Evolutionary conservation across 805 yeast species (phyloP).

Genomic region (Candida easanensis): DNA sequence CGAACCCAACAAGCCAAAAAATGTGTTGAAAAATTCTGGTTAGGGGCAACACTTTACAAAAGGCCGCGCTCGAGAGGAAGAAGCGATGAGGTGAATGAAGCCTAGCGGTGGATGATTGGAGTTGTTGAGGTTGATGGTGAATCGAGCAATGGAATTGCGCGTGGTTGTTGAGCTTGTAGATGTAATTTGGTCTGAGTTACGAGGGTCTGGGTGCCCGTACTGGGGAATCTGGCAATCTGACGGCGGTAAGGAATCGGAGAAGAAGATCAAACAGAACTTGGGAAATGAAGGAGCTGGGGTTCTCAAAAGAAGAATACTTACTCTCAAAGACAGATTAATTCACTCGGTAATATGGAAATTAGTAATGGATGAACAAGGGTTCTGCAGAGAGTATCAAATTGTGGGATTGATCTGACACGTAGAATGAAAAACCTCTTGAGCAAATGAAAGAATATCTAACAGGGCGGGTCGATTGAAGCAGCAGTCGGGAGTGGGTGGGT

Average conservation of each 20-base stretch:
- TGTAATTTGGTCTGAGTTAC: too few species aligned
- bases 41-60: slow-evolving; percentile 13
- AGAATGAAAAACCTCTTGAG: neutral
- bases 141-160: too few species aligned
- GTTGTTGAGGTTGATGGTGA: too few species aligned
- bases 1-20: slow-evolving; percentile 14
- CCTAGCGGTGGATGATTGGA: neutral
- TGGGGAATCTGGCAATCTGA: too few species aligned
- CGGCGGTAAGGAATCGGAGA: too few species aligned
- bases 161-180: too few species aligned
- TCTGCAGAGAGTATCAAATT: neutral
- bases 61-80: slow-evolving; percentile 3
- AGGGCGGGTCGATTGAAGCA: neutral
- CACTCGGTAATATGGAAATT: neutral
- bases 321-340: slow-evolving; percentile 6
- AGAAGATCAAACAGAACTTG: neutral
- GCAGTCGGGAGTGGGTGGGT: neutral
- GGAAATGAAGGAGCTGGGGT: neutral
- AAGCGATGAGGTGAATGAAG: slow-evolving; percentile 2
- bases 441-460: neutral
- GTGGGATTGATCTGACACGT: slow-evolving; percentile 1
- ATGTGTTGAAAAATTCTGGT: slow-evolving; percentile 14
- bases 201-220: too few species aligned
- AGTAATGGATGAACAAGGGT: neutral
- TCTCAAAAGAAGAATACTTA: slow-evolving; percentile 4